phyloP scores from a whole-genome alignment of 305 asterid genomes.

The Striga hermonthica region DNA sequence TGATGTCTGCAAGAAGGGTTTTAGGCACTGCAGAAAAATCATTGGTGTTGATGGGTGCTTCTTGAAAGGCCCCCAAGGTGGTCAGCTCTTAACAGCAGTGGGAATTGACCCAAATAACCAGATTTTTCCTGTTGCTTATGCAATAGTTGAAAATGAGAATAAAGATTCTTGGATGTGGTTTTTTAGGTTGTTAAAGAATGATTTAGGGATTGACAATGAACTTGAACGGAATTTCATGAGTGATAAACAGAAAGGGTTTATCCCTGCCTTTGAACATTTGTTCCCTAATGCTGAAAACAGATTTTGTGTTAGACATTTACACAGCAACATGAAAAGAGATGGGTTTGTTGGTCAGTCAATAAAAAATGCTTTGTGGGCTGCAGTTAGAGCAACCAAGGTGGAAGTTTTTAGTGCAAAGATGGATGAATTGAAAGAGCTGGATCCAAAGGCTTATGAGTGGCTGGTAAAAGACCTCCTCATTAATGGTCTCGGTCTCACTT shows the following conservation, averaged over 20 bases:
- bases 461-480: neutral
- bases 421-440: neutral
- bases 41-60: neutral
- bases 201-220: neutral
- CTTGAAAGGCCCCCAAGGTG: neutral
- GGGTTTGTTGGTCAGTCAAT: neutral
- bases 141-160: neutral
- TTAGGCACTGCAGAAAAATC: neutral
- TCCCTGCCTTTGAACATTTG: neutral
- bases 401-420: neutral
- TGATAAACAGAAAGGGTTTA: slow-evolving; percentile 2
- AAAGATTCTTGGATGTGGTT: neutral
- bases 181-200: neutral
- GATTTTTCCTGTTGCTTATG: slow-evolving; percentile 1
- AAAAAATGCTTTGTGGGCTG: neutral
- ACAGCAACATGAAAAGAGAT: neutral
- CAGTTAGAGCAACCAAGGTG: neutral
- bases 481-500: neutral
- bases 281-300: neutral
- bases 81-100: neutral
- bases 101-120: slow-evolving; percentile 1
- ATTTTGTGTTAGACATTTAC: neutral
- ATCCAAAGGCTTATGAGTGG: neutral
- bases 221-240: neutral
- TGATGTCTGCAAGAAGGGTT: neutral